Evolutionary conservation across 169 alveolate species (phyloP), one percentile per base, ranked within the genome.

Genomic region (Pseudocohnilembus persalinus): DNA sequence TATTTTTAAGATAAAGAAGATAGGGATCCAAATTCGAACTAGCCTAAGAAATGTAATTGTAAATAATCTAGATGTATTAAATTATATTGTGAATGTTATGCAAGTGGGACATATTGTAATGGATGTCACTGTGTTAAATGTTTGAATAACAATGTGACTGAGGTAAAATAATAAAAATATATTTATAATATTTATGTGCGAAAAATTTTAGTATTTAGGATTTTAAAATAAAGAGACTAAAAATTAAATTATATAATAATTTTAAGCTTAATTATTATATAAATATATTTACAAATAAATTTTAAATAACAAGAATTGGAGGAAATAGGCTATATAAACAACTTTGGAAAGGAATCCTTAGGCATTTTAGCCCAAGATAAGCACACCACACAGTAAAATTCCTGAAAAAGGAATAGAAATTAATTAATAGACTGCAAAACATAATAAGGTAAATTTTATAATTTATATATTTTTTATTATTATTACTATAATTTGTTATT

Each of bases 321-420:
- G 90, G 63, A 80, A 75, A n/a, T 35, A 80, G 65, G 90, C 90
- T 0, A 86, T 86, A 65, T 33, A 80, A 74, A 73, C 33, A 76
- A 86, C 90, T 11, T 80, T 86, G 29, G 90, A 77, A n/a, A 86
- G 75, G 76, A 86, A 86, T 31, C 90, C 90, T 1, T 74, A 82
- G n/a, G 90, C 90, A 20, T 86, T 86, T 86, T 31, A 78, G n/a
- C 90, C 90, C 1, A 86, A 86, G 76, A 86, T 86, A n/a, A 79
- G 76, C 27, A 24, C 27, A 79, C 27, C 34, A 29, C 0, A 26
- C 15, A 49, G 20, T 49, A 11, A 49, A 20, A 75, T 29, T 25
- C 25, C 74, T 1, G 75, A 33, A 24, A 68, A 81, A 33, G 31
- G 72, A 35, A 74, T 64, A 24, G 76, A 82, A 0, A 74, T 82